Conservation (phyloP, 257 asterid species). For the Ilex asprella region DNA sequence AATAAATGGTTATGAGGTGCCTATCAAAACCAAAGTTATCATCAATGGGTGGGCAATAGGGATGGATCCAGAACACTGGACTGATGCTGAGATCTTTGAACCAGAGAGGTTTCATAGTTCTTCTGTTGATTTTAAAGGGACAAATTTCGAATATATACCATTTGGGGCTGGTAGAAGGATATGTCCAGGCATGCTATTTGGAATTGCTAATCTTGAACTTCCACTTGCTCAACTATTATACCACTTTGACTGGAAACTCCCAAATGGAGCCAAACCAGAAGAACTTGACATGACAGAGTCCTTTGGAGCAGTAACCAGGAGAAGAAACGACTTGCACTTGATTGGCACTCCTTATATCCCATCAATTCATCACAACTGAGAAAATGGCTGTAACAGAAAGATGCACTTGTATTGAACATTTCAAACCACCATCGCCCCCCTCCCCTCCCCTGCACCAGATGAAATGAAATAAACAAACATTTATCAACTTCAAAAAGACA, state of each 20-base stretch:
- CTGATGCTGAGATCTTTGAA: neutral
- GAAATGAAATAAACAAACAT: too few relatives aligned
- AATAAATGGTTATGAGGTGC: neutral
- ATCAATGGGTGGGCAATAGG: conserved; percentile 3
- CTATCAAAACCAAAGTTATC: neutral
- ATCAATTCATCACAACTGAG: too few relatives aligned
- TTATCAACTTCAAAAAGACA: too few relatives aligned
- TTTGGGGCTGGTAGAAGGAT: conserved; percentile 4
- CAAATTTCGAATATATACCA: neutral
- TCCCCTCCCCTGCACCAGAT: too few relatives aligned
- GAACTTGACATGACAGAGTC: neutral
- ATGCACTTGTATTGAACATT: too few relatives aligned
- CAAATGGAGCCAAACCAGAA: neutral
- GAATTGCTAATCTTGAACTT: neutral
- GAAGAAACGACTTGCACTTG: neutral
- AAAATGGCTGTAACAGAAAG: too few relatives aligned
- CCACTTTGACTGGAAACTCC: neutral
- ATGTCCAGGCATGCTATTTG: neutral
- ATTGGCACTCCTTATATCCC: neutral
- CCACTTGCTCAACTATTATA: neutral
- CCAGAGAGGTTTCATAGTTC: neutral
- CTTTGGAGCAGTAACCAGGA: neutral
- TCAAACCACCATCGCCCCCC: too few relatives aligned
- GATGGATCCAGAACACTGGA: neutral
- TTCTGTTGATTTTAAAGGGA: neutral